Conservation (phyloP, 768 basidiomycete species). For the Rubroboletus satanas region DNA sequence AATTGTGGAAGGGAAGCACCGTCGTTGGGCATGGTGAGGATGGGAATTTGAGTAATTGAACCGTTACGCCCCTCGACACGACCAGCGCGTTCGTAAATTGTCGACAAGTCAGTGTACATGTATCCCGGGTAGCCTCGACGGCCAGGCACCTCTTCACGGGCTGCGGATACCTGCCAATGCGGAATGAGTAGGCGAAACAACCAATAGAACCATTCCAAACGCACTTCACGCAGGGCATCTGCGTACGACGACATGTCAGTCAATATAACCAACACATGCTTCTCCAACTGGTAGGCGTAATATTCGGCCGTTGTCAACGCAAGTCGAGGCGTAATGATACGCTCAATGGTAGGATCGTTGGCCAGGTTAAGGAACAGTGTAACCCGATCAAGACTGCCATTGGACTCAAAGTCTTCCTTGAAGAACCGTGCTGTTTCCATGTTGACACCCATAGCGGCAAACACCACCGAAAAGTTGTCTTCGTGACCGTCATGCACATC, state of each 20-base stretch:
- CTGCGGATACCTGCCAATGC: slow-evolving; percentile 72
- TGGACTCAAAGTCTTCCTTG: slow-evolving; percentile 99
- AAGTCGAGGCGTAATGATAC: slow-evolving; percentile 98
- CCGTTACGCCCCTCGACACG: slow-evolving; percentile 97
- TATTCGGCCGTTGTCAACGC: slow-evolving; percentile 98
- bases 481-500: slow-evolving; percentile 98
- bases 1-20: slow-evolving; percentile 49
- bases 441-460: slow-evolving; percentile 99
- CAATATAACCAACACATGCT: slow-evolving; percentile 97
- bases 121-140: slow-evolving; percentile 98
- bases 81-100: slow-evolving; percentile 98
- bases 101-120: slow-evolving; percentile 99
- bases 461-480: slow-evolving; percentile 99
- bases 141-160: slow-evolving; percentile 98
- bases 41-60: slow-evolving; percentile 99
- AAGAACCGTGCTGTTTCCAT: slow-evolving; percentile 99
- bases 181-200: slow-evolving; percentile 4
- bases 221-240: slow-evolving; percentile 89
- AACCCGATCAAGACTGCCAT: slow-evolving; percentile 94
- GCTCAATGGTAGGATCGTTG: slow-evolving; percentile 98
- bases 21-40: slow-evolving; percentile 99
- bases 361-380: slow-evolving; percentile 98
- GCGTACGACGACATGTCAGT: slow-evolving; percentile 99
- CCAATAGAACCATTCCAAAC: slow-evolving; percentile 29
- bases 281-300: slow-evolving; percentile 99